Conservation (phyloP, 306 rosid species). For the Phaseolus lunatus region DNA sequence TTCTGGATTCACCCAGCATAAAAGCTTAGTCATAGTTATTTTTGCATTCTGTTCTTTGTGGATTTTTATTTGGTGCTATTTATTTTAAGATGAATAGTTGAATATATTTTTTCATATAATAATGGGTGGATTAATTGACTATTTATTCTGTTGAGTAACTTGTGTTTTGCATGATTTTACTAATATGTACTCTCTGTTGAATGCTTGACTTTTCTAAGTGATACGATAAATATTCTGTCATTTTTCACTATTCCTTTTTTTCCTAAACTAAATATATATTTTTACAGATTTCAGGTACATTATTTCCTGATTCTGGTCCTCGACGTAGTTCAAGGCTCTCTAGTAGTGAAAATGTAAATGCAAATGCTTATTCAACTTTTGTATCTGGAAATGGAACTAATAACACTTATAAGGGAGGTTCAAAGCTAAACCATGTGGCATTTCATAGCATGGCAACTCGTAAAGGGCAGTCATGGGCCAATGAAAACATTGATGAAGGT, state of each 20-base stretch:
- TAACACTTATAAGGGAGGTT: conserved; percentile 82
- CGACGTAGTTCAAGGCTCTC: conserved; percentile 93
- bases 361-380: conserved; percentile 62
- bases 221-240: conserved; percentile 25
- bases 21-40: too few relatives aligned
- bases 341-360: conserved; percentile 65
- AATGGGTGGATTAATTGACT: not conserved
- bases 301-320: conserved; percentile 95
- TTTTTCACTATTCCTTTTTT: conserved; percentile 7
- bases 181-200: conserved; percentile 36
- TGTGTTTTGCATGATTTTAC: conserved; percentile 31
- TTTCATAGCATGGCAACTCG: conserved; percentile 76
- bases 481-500: conserved; percentile 93
- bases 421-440: conserved; percentile 77
- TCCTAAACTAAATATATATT: conserved; percentile 18
- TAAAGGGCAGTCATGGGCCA: conserved; percentile 87
- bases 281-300: conserved; percentile 81
- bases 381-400: conserved; percentile 72
- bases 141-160: conserved; percentile 22
- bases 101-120: conserved; percentile 32
- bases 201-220: conserved; percentile 4
- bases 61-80: conserved; percentile 18
- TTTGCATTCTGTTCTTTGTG: conserved; percentile 32
- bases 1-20: conserved; percentile 8
- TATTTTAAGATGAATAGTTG: conserved; percentile 25